Percentiles rank a stretch among this genome's conserved stretches.
Conservation (phyloP, 2,329 filamentous ascomycete genomes). For the Shiraia sp. region DNA sequence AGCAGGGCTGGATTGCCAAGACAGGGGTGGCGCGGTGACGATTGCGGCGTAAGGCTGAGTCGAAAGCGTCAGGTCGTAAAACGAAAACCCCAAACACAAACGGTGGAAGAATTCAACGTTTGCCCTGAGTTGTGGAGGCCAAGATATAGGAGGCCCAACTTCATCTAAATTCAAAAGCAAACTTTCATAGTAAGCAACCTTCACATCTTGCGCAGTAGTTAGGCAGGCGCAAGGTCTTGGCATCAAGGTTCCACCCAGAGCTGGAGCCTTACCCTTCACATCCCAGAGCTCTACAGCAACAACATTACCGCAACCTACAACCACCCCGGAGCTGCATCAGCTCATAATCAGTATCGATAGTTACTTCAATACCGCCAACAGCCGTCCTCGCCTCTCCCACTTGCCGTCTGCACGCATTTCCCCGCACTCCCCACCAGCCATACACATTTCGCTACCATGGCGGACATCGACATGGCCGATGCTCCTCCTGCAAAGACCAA, state of each 20-base stretch:
- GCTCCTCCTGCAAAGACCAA: slow-evolving; percentile 63
- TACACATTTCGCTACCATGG: slow-evolving; percentile 62
- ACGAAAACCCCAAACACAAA: too few relatives aligned
- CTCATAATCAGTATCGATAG: neutral
- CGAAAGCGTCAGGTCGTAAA: slow-evolving; percentile 2
- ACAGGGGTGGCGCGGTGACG: slow-evolving; percentile 17
- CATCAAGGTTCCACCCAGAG: slow-evolving; percentile 7
- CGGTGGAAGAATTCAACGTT: too few relatives aligned
- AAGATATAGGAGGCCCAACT: neutral
- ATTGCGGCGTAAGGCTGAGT: slow-evolving; percentile 25
- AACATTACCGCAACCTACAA: slow-evolving; percentile 6
- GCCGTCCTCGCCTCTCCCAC: slow-evolving; percentile 1
- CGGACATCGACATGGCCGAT: slow-evolving; percentile 96
- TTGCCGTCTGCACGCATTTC: slow-evolving; percentile 15
- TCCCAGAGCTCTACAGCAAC: slow-evolving; percentile 4
- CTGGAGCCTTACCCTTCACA: slow-evolving; percentile 17
- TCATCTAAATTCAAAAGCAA: too few relatives aligned
- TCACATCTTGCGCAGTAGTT: too few relatives aligned
- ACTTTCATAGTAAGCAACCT: too few relatives aligned
- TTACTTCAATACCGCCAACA: neutral
- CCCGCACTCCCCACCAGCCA: slow-evolving; percentile 25
- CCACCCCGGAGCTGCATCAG: slow-evolving; percentile 6
- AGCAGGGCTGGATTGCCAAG: slow-evolving; percentile 18
- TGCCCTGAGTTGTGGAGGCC: too few relatives aligned
- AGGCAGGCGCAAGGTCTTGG: slow-evolving; percentile 14